Evolutionary conservation across 2,329 filamentous ascomycete genomes (phyloP).

Genomic region (Pseudocercospora musae): DNA sequence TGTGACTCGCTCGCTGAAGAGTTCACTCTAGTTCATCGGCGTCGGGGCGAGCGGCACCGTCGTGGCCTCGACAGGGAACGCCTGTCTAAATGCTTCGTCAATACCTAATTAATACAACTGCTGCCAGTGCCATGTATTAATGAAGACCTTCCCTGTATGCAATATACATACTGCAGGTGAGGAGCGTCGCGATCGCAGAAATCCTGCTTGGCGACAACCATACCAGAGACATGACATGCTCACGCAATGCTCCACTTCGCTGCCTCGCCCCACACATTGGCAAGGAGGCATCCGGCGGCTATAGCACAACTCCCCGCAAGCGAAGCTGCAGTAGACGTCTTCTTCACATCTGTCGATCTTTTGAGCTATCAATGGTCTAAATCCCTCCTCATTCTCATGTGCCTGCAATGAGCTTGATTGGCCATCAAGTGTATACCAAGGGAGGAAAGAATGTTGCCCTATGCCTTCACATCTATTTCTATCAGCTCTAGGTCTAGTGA

Average conservation of each 20-base stretch:
- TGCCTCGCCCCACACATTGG: background rate
- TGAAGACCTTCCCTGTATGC: background rate
- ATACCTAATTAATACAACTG: conserved; percentile 4
- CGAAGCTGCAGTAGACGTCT: background rate
- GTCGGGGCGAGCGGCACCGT: conserved; percentile 1
- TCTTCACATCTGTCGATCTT: background rate
- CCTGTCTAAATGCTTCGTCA: background rate
- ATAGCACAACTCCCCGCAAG: background rate
- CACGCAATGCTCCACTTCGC: background rate
- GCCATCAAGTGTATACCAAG: background rate
- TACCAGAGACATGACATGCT: background rate
- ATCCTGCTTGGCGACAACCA: background rate
- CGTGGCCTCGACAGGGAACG: background rate
- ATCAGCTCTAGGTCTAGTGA: background rate
- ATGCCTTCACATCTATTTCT: background rate
- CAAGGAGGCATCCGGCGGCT: background rate
- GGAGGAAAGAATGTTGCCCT: background rate
- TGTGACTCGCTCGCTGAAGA: background rate
- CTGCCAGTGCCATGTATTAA: no score
- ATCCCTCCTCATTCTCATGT: background rate
- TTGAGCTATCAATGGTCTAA: background rate
- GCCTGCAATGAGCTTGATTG: background rate
- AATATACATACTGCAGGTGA: background rate
- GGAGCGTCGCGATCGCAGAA: background rate
- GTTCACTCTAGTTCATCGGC: conserved; percentile 4